Base-by-base conservation (phyloP, 768 basidiomycete genomes). In the Pisolithus marmoratus region DNA sequence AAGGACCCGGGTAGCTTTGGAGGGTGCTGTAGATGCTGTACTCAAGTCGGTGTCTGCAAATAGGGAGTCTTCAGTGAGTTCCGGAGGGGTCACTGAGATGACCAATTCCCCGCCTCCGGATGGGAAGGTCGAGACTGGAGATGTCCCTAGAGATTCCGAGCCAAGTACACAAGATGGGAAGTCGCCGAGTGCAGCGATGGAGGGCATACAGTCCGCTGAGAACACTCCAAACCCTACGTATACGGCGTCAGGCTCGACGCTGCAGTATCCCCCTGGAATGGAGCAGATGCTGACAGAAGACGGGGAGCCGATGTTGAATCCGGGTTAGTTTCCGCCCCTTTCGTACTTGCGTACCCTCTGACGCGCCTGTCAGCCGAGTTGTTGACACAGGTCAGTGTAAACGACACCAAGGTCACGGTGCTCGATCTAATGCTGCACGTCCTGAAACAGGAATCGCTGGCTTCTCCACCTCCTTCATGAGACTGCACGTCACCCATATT, bases 221-320 rank as follows among this genome's bases (percentile, higher is more conserved):
- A n/a, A n/a, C 26, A 7, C 24, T 24, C 29, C 52, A 22, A 45
- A 59, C 44, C 50, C 46, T 41, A 11, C 56, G 38, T 70, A 72
- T 44, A 71, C 68, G 48, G 43, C 61, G 9, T 58, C 57, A 36
- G 53, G 57, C 50, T 45, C 60, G 8, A 50, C 46, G 27, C 55
- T 73, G 50, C 65, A 68, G 14, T 70, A 69, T 29, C 70, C 75
- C 12, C 72, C 70, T 38, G 71, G 73, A 15, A 75, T 77, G 74
- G 79, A 79, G 53, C 74, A 78, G 55, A 77, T 82, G 56, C 68
- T 83, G 15, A 82, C 80, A 2, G 82, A 83, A 60, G 82, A 84
- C 60, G 82, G 79, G 8, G 80, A 80, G 59, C 77, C 81, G 5
- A 85, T 85, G 80, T 66, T 85, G 57, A 82, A 83, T 64, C 81